Percentiles rank a stretch among this genome's conserved stretches.
Conservation (phyloP, 2,329 filamentous ascomycete species). For the Pyricularia sp. region DNA sequence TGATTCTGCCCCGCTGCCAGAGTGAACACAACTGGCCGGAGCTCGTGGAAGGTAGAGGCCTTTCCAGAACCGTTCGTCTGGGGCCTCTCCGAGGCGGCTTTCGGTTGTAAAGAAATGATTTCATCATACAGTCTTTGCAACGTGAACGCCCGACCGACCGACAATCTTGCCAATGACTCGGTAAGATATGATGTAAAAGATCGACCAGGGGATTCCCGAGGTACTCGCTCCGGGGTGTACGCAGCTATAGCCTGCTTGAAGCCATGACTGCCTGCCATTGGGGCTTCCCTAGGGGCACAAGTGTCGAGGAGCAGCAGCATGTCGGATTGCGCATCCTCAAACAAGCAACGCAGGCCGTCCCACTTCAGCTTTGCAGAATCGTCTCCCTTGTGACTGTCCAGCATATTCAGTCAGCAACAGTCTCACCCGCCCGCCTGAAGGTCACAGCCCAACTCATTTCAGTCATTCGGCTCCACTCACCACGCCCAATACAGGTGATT, state of each 20-base stretch:
- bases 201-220: constrained; percentile 28
- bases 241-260: constrained; percentile 51
- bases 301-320: constrained; percentile 50
- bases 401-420: constrained; percentile 9
- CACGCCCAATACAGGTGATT: constrained; percentile 54
- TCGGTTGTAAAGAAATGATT: constrained; percentile 29
- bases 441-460: neutral
- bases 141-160: constrained; percentile 40
- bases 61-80: constrained; percentile 32
- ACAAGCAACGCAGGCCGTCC: constrained; percentile 47
- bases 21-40: constrained; percentile 39
- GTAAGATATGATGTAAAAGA: constrained; percentile 46
- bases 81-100: constrained; percentile 27
- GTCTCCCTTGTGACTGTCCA: constrained; percentile 37
- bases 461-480: constrained; percentile 29
- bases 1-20: constrained; percentile 41
- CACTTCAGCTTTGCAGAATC: constrained; percentile 50
- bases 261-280: constrained; percentile 37
- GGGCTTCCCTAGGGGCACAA: constrained; percentile 40
- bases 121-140: constrained; percentile 45
- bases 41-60: constrained; percentile 19
- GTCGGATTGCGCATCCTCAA: constrained; percentile 51
- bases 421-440: neutral
- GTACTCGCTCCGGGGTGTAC: constrained; percentile 37
- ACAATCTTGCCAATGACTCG: constrained; percentile 41